These are phyloP conservation scores for Lentinula lateritia DNA, from an alignment of 768 basidiomycete genomes.

Conservation along the genomic window DNA sequence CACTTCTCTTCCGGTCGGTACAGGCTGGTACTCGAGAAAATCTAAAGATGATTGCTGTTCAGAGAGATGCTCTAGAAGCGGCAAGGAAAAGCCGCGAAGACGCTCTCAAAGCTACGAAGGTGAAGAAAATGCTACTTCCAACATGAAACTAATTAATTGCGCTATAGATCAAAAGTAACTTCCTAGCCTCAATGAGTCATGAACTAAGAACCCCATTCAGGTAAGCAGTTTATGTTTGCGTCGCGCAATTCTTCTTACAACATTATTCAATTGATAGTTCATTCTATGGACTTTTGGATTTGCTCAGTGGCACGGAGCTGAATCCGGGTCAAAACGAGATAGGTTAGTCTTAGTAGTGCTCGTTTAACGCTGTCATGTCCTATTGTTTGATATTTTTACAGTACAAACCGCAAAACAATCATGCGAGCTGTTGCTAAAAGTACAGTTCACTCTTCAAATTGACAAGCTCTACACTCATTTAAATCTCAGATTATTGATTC, in stretches of 20 bases:
- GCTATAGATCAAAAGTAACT: constrained; percentile 68
- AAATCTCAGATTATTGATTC: constrained; percentile 64
- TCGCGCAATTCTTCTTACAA: background rate
- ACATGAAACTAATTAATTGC: background rate
- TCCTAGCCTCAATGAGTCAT: constrained; percentile 73
- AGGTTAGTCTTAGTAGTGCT: constrained; percentile 27
- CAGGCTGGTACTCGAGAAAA: constrained; percentile 72
- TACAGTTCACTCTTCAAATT: constrained; percentile 13
- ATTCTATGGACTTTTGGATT: constrained; percentile 71
- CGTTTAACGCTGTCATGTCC: too few relatives aligned
- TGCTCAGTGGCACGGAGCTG: constrained; percentile 67
- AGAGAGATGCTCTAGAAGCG: constrained; percentile 63
- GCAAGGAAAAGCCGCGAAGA: constrained; percentile 68
- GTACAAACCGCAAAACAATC: constrained; percentile 78
- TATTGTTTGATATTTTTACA: constrained; percentile 15
- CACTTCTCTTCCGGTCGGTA: constrained; percentile 68
- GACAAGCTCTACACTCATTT: constrained; percentile 5
- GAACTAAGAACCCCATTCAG: constrained; percentile 76
- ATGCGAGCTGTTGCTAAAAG: constrained; percentile 69
- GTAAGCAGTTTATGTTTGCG: constrained; percentile 22
- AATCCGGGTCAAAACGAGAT: constrained; percentile 68
- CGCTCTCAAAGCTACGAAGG: constrained; percentile 70
- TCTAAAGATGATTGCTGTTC: constrained; percentile 70
- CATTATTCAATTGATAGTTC: constrained; percentile 33
- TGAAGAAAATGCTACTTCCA: constrained; percentile 12